Conservation (phyloP, 164 flowering plant genomes). For the Malania oleifera region DNA sequence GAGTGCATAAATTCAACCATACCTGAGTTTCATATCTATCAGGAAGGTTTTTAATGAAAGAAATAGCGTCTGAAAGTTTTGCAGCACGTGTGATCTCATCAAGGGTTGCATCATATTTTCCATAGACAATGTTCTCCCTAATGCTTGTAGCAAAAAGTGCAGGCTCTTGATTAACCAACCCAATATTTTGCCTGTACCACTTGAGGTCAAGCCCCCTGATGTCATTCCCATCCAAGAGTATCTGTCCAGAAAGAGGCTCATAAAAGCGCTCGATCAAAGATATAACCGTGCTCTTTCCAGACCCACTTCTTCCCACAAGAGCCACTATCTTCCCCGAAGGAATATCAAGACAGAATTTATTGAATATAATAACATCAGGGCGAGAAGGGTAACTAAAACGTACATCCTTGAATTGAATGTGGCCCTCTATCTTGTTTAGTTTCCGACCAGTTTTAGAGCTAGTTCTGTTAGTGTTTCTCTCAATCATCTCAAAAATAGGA, state of each 20-base stretch:
- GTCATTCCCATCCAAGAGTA: slow-evolving; percentile 64
- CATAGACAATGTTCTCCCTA: slow-evolving; percentile 86
- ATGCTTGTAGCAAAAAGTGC: slow-evolving; percentile 93
- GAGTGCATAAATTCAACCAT: no score
- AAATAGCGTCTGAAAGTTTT: slow-evolving; percentile 79
- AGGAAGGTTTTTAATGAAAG: slow-evolving; percentile 93
- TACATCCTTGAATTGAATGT: slow-evolving; percentile 68
- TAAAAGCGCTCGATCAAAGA: slow-evolving; percentile 94
- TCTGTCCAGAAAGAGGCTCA: slow-evolving; percentile 71
- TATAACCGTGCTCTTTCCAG: slow-evolving; percentile 93
- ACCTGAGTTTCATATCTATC: slow-evolving; percentile 96
- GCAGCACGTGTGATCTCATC: slow-evolving; percentile 92
- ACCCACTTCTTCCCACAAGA: slow-evolving; percentile 96
- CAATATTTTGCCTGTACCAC: slow-evolving; percentile 89
- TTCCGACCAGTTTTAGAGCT: slow-evolving; percentile 43
- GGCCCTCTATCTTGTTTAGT: slow-evolving; percentile 60
- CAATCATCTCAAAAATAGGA: slow-evolving; percentile 92
- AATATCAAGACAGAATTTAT: slow-evolving; percentile 57
- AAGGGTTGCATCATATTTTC: slow-evolving; percentile 75
- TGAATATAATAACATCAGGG: slow-evolving; percentile 67
- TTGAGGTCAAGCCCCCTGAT: slow-evolving; percentile 63
- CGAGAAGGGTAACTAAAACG: slow-evolving; percentile 89
- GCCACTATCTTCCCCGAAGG: slow-evolving; percentile 89
- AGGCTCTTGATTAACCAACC: slow-evolving; percentile 95
- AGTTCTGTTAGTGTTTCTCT: slow-evolving; percentile 57